Base-by-base conservation (phyloP, 2,329 filamentous ascomycete species). In the Pseudopyricularia cyperi region DNA sequence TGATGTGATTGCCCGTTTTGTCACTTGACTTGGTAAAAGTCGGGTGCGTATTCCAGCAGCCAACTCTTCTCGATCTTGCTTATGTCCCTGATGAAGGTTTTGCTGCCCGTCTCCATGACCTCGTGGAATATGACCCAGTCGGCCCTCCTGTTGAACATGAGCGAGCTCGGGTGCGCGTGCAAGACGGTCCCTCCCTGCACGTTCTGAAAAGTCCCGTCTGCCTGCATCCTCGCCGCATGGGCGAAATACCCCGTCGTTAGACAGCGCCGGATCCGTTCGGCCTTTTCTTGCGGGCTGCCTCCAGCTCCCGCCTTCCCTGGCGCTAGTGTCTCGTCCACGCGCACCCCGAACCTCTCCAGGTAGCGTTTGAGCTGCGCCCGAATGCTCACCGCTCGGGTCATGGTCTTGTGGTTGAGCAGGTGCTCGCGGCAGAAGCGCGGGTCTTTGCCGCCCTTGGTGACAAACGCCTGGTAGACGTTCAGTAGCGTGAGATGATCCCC, bases 101-200 rank as follows among this genome's bases (percentile, higher is more conserved):
- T 97, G 57, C 79, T 80, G 9, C 85, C 81, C 4, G 87, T 94
- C 70, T 97, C 88, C 74, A 95, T 80, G 35, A 95, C 81, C 68
- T 96, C 91, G 60, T 94, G 86, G 63, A 96, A 98, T 33, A 98
- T 78, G 9, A 97, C 89, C 89, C 91, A 97, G 57, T 96, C 89
- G 11, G 89, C 89, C 71, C 94, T 96, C 53, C 90, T 82, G 66
- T 95, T 95, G 72, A 97, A 97, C 82, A 97, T 89, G 58, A 97
- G 70, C 37, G 87, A 94, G 62, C 82, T 95, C 1, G 93, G 93
- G 67, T 98, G 93, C 22, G 89, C 89, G 70, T 95, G 79, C 51
- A 97, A 72, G 4, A 82, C 78, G 50, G 84, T 85, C 37, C 81
- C 82, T 30, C 89, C 89, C 55, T 83, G 83, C n/a, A 95, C 83